Evolutionary conservation across 2,329 filamentous ascomycete genomes (phyloP), one percentile per base, ranked within the genome.

Genomic region (Colletotrichum simmondsii): DNA sequence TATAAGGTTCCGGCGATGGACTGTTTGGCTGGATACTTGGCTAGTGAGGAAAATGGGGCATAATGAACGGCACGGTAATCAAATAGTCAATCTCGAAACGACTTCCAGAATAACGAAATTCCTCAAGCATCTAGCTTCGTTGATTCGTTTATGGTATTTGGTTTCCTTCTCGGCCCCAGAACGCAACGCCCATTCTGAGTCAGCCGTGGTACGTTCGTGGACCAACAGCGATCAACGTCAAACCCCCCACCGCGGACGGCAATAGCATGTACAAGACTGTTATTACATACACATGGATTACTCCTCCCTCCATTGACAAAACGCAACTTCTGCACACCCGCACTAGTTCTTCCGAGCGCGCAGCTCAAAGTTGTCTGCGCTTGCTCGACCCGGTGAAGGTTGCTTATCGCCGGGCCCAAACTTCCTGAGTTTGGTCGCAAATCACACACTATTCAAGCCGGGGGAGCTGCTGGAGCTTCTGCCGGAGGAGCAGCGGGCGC

Each of bases 201-300:
- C 16, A 4, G n/a, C 2, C 3, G n/a, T 32, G 30, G 30, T 30
- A 4, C 4, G 3, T 8, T 65, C 1, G 7, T 42, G 5, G 14
- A n/a, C 42, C 42, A 49, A 49, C 8, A 11, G 3, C 42, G 19
- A 22, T 11, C 49, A 42, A 28, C 5, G 30, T 8, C 3, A 30
- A 42, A 37, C 8, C 26, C 42, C 19, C 30, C n/a, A 22, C 49
- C 32, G 22, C 14, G 5, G 5, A n/a, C 11, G 35, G 62, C 32
- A 24, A 16, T 42, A 16, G n/a, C 11, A 56, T 65, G 60, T 65
- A 65, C 37, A 52, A 42, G 32, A 60, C 19, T 60, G 63, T 10
- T 49, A 65, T 65, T 70, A 70, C 49, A 68, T 57, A 68, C 70
- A 60, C 16, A 22, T 65, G 12, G 22, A 70, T 61, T 69, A 61